Conservation (phyloP, 2,329 filamentous ascomycete species). For the Onygena corvina region DNA sequence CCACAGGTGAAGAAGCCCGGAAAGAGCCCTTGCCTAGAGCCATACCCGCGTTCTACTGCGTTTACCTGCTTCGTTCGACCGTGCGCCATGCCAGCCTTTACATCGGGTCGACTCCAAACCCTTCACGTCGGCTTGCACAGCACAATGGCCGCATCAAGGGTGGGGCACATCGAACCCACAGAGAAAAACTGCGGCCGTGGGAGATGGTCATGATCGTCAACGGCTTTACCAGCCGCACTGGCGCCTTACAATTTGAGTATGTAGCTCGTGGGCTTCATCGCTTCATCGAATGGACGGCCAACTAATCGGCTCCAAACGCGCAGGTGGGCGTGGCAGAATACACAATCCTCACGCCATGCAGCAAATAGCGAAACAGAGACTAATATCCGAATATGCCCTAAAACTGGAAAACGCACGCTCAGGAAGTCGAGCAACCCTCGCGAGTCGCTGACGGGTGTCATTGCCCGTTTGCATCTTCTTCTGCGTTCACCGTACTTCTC, state of each 20-base stretch:
- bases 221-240: constrained; percentile 76
- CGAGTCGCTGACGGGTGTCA: constrained; percentile 51
- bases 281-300: background rate
- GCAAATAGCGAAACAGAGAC: constrained; percentile 33
- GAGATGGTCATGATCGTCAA: constrained; percentile 79
- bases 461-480: constrained; percentile 72
- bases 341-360: constrained; percentile 69
- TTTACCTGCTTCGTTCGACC: constrained; percentile 81
- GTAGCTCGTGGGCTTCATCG: constrained; percentile 24
- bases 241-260: constrained; percentile 88
- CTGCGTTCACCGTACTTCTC: constrained; percentile 67
- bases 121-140: constrained; percentile 69
- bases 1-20: background rate
- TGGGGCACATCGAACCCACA: constrained; percentile 65
- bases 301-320: constrained; percentile 4
- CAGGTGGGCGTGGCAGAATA: constrained; percentile 87
- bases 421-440: constrained; percentile 42
- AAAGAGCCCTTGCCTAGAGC: constrained; percentile 27
- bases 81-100: constrained; percentile 60
- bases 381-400: constrained; percentile 22
- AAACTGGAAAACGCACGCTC: constrained; percentile 28
- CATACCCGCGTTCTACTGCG: constrained; percentile 83
- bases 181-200: constrained; percentile 63
- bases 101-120: constrained; percentile 84
- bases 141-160: constrained; percentile 80